phyloP scores from a whole-genome alignment of 192 early-diverging fungal species.

The Backusella macrospora region DNA sequence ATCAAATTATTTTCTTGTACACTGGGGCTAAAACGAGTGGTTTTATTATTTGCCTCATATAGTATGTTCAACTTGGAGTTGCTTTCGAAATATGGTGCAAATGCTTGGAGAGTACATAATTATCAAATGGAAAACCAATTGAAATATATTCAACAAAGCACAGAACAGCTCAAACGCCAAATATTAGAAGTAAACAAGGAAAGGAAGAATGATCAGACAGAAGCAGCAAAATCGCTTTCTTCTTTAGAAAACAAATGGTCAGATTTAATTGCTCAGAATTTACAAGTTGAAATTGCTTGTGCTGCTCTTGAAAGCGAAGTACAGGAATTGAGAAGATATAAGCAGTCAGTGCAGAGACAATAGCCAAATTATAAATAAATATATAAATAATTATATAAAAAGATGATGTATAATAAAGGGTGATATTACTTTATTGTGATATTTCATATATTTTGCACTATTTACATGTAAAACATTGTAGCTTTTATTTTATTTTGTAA shows the following conservation, averaged over 20 bases:
- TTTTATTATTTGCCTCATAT: not conserved
- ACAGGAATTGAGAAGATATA: conserved; percentile 47
- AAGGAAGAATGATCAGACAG: conserved; percentile 52
- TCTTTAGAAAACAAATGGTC: conserved; percentile 57
- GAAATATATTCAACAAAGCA: conserved; percentile 39
- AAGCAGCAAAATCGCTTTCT: conserved; percentile 46
- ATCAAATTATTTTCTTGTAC: not conserved
- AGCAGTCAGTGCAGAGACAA: conserved; percentile 12
- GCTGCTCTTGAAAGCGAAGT: conserved; percentile 48
- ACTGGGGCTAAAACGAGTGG: not conserved
- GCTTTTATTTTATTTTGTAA: no score
- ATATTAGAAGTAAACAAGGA: conserved; percentile 54
- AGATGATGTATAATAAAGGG: not conserved
- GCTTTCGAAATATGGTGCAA: conserved; percentile 55
- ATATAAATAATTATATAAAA: not conserved
- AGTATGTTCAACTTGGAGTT: conserved; percentile 52
- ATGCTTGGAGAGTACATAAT: conserved; percentile 62
- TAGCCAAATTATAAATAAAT: not conserved
- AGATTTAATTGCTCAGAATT: conserved; percentile 50
- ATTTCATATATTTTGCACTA: no score
- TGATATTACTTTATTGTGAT: no score
- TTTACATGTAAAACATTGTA: no score
- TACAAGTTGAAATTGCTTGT: conserved; percentile 57
- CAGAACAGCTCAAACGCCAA: conserved; percentile 46
- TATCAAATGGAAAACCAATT: conserved; percentile 53